phyloP scores from a whole-genome alignment of 163 green algal species.

The Coccomyxa subellipsoidea region DNA sequence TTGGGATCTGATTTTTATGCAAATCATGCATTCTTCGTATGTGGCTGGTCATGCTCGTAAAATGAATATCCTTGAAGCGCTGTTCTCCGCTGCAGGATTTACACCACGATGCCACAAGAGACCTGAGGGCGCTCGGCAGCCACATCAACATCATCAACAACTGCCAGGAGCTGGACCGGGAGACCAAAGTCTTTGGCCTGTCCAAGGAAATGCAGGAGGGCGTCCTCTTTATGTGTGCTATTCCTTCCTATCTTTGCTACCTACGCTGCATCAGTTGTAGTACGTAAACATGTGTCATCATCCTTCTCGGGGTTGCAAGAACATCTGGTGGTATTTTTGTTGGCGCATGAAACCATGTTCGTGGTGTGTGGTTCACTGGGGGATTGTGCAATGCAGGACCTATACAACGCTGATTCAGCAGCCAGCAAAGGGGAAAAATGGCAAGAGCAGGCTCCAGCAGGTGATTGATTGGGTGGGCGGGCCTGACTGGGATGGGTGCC shows the following conservation, averaged over 20 bases:
- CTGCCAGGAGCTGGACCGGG: conserved; percentile 69
- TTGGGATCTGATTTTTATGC: no score
- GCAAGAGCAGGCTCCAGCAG: conserved; percentile 70
- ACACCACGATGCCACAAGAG: conserved; percentile 68
- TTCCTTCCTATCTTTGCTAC: neutral
- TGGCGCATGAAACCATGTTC: no score
- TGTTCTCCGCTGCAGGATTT: conserved; percentile 49
- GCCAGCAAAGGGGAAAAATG: conserved; percentile 28
- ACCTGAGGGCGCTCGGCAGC: conserved; percentile 76
- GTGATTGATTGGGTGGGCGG: conserved; percentile 81
- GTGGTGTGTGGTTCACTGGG: neutral
- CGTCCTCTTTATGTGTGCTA: conserved; percentile 60
- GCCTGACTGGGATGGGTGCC: conserved; percentile 65
- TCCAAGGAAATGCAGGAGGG: conserved; percentile 75
- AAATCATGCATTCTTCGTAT: no score
- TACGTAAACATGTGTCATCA: no score
- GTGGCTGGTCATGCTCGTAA: no score
- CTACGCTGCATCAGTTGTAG: no score
- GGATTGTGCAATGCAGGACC: conserved; percentile 47
- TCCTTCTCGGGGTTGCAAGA: no score
- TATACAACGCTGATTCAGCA: conserved; percentile 81
- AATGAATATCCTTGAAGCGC: neutral
- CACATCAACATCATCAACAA: conserved; percentile 82
- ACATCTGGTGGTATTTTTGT: no score
- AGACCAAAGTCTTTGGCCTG: conserved; percentile 57